Evolutionary conservation across 805 yeast genomes (phyloP).

Genomic region (Nakazawaea ernobii): DNA sequence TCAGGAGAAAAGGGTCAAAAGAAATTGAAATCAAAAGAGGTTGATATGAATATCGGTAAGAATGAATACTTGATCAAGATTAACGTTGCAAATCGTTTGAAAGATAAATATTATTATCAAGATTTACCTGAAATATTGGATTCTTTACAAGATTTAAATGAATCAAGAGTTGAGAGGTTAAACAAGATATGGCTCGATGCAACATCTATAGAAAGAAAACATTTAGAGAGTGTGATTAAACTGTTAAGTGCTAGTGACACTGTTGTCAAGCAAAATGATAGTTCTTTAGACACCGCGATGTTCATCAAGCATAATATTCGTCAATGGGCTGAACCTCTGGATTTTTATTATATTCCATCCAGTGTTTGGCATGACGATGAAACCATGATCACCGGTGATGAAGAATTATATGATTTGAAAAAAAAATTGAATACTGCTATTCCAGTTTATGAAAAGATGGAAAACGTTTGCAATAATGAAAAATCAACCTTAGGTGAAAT

Average conservation of each 20-base stretch:
- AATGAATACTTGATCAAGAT: constrained; percentile 77
- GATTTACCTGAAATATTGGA: constrained; percentile 90
- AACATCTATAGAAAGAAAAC: constrained; percentile 47
- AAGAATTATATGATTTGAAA: constrained; percentile 53
- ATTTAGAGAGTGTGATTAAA: constrained; percentile 31
- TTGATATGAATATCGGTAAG: constrained; percentile 84
- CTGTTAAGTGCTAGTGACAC: constrained; percentile 45
- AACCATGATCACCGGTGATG: constrained; percentile 51
- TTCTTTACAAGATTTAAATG: constrained; percentile 77
- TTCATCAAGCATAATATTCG: constrained; percentile 79
- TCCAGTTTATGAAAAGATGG: constrained; percentile 32
- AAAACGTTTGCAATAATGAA: constrained; percentile 38
- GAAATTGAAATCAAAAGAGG: constrained; percentile 55
- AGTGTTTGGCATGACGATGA: constrained; percentile 98
- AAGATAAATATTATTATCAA: constrained; percentile 89
- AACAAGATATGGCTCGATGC: constrained; percentile 68
- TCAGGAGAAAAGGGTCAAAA: constrained; percentile 41
- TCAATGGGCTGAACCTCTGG: constrained; percentile 82
- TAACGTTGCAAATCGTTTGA: constrained; percentile 80
- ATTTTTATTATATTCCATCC: constrained; percentile 80
- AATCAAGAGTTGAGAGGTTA: constrained; percentile 63
- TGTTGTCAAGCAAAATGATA: constrained; percentile 64
- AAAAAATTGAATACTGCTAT: constrained; percentile 38
- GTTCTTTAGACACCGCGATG: constrained; percentile 79
- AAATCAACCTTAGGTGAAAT: constrained; percentile 44